Evolutionary conservation across 139 green algal species (phyloP), one percentile per base, ranked within the genome.

Genomic region (Coelastrella sp.): DNA sequence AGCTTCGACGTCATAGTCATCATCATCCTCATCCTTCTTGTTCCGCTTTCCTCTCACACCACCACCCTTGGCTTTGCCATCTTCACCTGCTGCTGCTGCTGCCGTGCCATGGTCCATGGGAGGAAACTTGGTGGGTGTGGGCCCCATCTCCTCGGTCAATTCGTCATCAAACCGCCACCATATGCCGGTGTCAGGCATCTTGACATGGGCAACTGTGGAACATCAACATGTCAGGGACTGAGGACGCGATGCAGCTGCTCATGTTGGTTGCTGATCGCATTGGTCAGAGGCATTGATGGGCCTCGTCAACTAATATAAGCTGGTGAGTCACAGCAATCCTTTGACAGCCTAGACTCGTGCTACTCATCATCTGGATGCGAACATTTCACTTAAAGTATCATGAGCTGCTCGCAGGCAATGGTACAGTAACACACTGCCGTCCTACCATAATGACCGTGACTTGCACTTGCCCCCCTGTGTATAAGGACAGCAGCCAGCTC

Each of bases 131-230:
- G 93, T 89, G 8, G 96, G 95, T 0, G 89, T 83, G 8, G 79
- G 72, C 5, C 93, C 91, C 81, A 97, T 94, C 59, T 75, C 57
- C 0, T 93, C 91, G 1, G 96, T 97, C 4, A 35, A 85, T 78
- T 97, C 94, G 75, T 99, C 97, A 87, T 99, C 97, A 90, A 97
- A 99, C 1, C 96, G 93, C 97, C 96, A 99, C 97, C 97, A 99
- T 9, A 85, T 91, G 17, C 85, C 90, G 0, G 9, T 87, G 6
- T 75, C 25, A 70, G 84, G 87, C 84, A 90, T 89, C 87, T 89
- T 92, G 72, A 93, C 89, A 56, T 95, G 94, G 4, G 89, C 93
- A 4, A 93, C 94, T 89, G 89, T 58, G n/a, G 17, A 35, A 35
- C 8, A 17, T n/a, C 58, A 60, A 72, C 24, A 56, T 72, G 63